Evolutionary conservation across 2,329 filamentous ascomycete genomes (phyloP).

Genomic region (Alternaria angustiovoidea): DNA sequence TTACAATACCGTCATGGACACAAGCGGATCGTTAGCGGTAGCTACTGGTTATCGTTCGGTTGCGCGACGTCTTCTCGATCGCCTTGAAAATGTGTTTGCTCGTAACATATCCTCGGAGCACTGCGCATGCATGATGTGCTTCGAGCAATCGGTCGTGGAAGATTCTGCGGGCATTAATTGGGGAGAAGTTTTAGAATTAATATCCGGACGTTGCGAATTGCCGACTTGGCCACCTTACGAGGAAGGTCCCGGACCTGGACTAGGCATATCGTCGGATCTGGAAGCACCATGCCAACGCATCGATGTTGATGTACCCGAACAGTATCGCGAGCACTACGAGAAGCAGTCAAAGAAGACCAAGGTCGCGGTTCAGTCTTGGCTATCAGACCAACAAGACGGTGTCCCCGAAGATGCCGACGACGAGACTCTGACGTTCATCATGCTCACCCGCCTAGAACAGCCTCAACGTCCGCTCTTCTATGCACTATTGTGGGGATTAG

Average conservation of each 20-base stretch:
- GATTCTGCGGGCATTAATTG: constrained; percentile 79
- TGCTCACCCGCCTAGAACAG: constrained; percentile 82
- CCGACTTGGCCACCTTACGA: constrained; percentile 90
- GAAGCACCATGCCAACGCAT: constrained; percentile 76
- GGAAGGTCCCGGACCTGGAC: constrained; percentile 58
- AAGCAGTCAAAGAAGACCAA: constrained; percentile 92
- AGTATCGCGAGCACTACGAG: constrained; percentile 91
- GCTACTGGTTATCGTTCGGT: constrained; percentile 95
- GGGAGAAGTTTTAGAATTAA: constrained; percentile 94
- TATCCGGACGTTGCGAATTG: constrained; percentile 85
- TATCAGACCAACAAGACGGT: constrained; percentile 78
- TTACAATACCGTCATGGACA: constrained; percentile 81
- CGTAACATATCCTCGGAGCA: constrained; percentile 86
- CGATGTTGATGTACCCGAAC: constrained; percentile 92
- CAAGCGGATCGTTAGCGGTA: constrained; percentile 89
- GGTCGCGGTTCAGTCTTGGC: constrained; percentile 89
- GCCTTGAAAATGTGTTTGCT: constrained; percentile 92
- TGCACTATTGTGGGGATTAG: constrained; percentile 72
- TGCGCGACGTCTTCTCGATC: constrained; percentile 86
- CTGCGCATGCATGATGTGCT: constrained; percentile 88
- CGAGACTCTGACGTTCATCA: constrained; percentile 91
- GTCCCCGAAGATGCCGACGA: constrained; percentile 91
- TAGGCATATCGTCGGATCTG: constrained; percentile 61
- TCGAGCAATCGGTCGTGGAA: constrained; percentile 52
- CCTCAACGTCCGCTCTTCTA: constrained; percentile 84